Evolutionary conservation across 192 early-diverging fungal species (phyloP), one percentile per base, ranked within the genome.

Genomic region (Rhizophagus sp.): DNA sequence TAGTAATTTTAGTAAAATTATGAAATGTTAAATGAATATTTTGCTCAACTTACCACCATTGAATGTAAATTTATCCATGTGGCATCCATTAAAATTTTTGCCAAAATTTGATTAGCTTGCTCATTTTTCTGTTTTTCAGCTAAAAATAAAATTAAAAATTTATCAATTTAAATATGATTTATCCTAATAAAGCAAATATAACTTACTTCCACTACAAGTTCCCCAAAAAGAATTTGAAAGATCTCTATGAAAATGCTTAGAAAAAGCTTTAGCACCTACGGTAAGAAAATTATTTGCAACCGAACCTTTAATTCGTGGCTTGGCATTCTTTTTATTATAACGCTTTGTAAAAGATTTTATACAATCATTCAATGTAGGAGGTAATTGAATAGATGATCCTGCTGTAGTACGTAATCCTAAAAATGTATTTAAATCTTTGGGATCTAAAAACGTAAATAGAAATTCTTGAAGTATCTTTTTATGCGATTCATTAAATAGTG

Each of bases 41-140:
- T 69, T 63, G 22, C 36, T 39, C 22, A 36, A 50, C 70, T 44
- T 71, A 82, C 81, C 70, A 77, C 76, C 6, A 82, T 44, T 63
- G 76, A 78, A 78, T 82, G 81, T 17, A 82, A 50, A 73, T 82
- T 82, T 30, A 82, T 79, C 81, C 81, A 82, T 27, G 78, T 76
- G 9, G 71, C 81, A 44, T 77, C 39, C 8, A 41, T 62, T 44
- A 82, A 24, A 34, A 82, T 82, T 44, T 79, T 78, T 25, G 78
- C 34, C 39, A 82, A 66, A 13, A 73, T 19, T n/a, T 4, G 13
- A 67, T 77, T 82, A 12, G 81, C 81, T 64, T 82, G 81, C 15
- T 82, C 70, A 33, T 79, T 82, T 65, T 82, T 82, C 30, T 69
- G 77, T 24, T 79, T 69, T 64, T 79, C 77, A 27, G 77, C 77